A percentile compares a stretch with the other conserved stretches of the same genome.
These are phyloP conservation scores for Botrytis aclada DNA, from an alignment of 2,329 filamentous ascomycete species.

Conservation along the genomic window DNA sequence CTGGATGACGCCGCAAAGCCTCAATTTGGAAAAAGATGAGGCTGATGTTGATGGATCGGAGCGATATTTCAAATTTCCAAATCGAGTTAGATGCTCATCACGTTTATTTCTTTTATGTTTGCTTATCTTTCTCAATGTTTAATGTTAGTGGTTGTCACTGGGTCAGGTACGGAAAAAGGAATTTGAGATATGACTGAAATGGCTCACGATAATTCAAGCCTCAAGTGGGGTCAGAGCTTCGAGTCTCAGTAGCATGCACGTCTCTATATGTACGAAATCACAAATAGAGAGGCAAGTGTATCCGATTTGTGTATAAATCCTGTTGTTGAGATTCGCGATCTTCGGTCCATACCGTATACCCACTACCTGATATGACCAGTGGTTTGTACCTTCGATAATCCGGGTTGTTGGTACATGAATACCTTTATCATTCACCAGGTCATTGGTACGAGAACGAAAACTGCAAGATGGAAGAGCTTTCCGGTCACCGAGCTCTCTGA, in stretches of 20 bases:
- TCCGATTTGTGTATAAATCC: background rate
- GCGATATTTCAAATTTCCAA: background rate
- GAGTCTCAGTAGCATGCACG: background rate
- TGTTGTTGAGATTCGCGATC: background rate
- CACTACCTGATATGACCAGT: slow-evolving; percentile 5
- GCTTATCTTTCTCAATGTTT: background rate
- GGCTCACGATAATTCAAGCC: slow-evolving; percentile 14
- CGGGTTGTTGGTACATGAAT: slow-evolving; percentile 17
- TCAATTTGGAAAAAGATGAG: slow-evolving; percentile 2
- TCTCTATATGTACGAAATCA: background rate
- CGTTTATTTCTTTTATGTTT: background rate
- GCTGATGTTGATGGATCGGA: background rate
- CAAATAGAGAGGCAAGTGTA: background rate
- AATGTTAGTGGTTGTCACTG: background rate
- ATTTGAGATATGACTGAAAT: slow-evolving; percentile 12
- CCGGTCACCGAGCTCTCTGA: slow-evolving; percentile 1
- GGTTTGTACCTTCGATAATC: slow-evolving; percentile 11
- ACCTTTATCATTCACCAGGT: slow-evolving; percentile 18
- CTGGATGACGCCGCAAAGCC: slow-evolving; percentile 11
- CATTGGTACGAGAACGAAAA: slow-evolving; percentile 18
- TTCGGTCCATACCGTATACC: background rate
- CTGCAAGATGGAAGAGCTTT: slow-evolving; percentile 7
- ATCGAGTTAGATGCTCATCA: background rate
- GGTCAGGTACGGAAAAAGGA: slow-evolving; percentile 7
- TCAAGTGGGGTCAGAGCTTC: slow-evolving; percentile 7